A percentile compares a stretch with the other conserved stretches of the same genome.
Conservation (phyloP, 148 eudicot genomes). For the Chenopodium quinoa region DNA sequence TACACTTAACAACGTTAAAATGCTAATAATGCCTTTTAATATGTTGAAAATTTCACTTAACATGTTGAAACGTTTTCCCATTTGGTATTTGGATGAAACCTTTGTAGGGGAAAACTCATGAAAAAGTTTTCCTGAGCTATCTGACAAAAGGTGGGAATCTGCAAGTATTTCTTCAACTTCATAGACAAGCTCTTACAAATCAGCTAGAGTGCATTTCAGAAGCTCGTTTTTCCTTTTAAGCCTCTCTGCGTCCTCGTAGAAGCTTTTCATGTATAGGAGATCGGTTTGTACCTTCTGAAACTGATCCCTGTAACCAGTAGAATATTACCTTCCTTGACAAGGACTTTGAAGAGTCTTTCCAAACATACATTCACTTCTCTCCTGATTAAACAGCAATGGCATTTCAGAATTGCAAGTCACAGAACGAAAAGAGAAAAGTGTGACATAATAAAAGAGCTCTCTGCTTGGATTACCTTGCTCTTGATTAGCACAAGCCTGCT, state of each 20-base stretch:
- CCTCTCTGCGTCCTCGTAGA: slow-evolving; percentile 51
- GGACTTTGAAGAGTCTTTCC: slow-evolving; percentile 38
- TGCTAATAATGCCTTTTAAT: too few relatives aligned
- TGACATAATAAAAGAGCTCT: slow-evolving; percentile 14
- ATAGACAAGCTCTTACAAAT: slow-evolving; percentile 37
- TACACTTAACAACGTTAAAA: too few relatives aligned
- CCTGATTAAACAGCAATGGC: background rate
- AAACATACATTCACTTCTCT: slow-evolving; percentile 26
- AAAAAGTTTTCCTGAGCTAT: slow-evolving; percentile 21
- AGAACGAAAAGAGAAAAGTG: background rate
- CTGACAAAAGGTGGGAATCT: slow-evolving; percentile 32
- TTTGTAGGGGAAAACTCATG: slow-evolving; percentile 25
- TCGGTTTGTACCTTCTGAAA: slow-evolving; percentile 41
- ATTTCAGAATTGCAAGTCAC: background rate
- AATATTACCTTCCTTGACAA: slow-evolving; percentile 6
- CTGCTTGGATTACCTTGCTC: slow-evolving; percentile 29
- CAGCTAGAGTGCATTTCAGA: slow-evolving; percentile 27
- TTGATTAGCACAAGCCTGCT: slow-evolving; percentile 33
- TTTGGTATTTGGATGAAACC: slow-evolving; percentile 23
- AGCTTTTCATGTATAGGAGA: slow-evolving; percentile 43
- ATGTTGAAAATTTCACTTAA: too few relatives aligned
- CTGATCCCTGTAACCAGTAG: slow-evolving; percentile 33
- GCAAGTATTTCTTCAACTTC: slow-evolving; percentile 52
- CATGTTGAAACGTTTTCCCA: background rate
- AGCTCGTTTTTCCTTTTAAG: slow-evolving; percentile 40